phyloP scores from a whole-genome alignment of 1,284 basidiomycete genomes.

The Lignosus rhinocerotis region DNA sequence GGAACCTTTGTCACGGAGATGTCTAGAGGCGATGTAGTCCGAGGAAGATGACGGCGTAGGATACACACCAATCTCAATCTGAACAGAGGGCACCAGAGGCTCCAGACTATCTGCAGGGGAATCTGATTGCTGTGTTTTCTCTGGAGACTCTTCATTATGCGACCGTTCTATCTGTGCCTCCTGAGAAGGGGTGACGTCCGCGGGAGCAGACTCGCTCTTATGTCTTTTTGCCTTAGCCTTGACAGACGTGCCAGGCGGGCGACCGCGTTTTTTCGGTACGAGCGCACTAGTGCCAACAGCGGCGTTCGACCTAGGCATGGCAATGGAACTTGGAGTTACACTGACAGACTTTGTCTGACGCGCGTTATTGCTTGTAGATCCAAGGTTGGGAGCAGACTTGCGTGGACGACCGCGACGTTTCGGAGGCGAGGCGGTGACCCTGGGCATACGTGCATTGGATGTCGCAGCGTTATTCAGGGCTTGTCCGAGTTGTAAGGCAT shows the following conservation, averaged over 20 bases:
- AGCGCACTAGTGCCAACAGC: not conserved
- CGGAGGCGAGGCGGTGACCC: not conserved
- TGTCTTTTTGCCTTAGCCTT: not conserved
- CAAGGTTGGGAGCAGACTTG: not conserved
- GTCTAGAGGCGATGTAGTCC: constrained; percentile 1
- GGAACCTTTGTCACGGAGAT: not conserved
- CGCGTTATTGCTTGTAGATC: not conserved
- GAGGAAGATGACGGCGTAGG: not conserved
- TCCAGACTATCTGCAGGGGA: constrained; percentile 12
- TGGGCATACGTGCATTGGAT: not conserved
- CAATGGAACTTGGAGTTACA: not conserved
- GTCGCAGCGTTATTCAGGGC: constrained; percentile 4
- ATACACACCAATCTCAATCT: constrained; percentile 6
- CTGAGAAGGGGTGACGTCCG: not conserved
- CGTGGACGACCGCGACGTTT: not conserved
- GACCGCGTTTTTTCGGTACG: constrained; percentile 6
- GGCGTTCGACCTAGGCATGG: not conserved
- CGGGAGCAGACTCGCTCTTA: not conserved
- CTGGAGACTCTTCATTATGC: not conserved
- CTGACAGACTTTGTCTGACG: not conserved
- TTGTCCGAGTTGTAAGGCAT: constrained; percentile 6
- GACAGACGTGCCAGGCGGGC: constrained; percentile 1
- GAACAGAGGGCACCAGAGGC: constrained; percentile 2
- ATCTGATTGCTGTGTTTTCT: not conserved
- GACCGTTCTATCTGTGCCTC: not conserved